Conservation (phyloP, 768 basidiomycete species). For the Tylopilus sp. region DNA sequence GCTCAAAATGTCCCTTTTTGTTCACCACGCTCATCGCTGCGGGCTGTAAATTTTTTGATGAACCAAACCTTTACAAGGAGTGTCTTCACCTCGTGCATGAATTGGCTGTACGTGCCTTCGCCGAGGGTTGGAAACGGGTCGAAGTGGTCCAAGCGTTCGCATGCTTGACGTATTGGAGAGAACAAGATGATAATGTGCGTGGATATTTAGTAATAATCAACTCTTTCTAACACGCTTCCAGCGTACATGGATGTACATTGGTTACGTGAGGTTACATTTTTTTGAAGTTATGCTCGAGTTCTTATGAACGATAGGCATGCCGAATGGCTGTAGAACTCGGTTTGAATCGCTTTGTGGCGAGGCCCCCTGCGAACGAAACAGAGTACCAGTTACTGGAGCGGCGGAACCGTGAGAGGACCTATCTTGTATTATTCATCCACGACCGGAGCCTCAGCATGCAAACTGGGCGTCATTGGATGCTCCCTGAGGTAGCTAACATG, state of each 20-base stretch:
- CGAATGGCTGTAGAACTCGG: conserved; percentile 86
- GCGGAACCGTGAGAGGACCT: conserved; percentile 82
- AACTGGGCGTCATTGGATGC: conserved; percentile 85
- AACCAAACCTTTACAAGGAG: conserved; percentile 58
- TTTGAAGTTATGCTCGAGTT: background rate
- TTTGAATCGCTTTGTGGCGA: conserved; percentile 63
- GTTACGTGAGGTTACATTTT: conserved; percentile 53
- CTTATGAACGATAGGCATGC: conserved; percentile 52
- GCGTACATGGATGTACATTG: conserved; percentile 87
- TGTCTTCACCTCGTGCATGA: conserved; percentile 73
- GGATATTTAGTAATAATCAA: conserved; percentile 2
- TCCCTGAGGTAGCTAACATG: conserved; percentile 53
- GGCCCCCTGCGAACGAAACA: conserved; percentile 56
- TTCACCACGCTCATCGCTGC: conserved; percentile 85
- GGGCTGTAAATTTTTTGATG: conserved; percentile 75
- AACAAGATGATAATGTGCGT: conserved; percentile 77
- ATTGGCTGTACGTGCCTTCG: conserved; percentile 73
- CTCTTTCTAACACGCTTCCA: conserved; percentile 29
- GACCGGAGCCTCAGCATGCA: conserved; percentile 85
- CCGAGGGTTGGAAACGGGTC: conserved; percentile 73
- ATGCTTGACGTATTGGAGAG: conserved; percentile 87
- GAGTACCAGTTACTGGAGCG: conserved; percentile 68
- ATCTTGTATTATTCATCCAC: conserved; percentile 82
- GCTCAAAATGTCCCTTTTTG: conserved; percentile 74
- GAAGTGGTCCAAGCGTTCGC: conserved; percentile 89